Conservation (phyloP, 768 basidiomycete genomes). For the Clitopilus passeckerianus region DNA sequence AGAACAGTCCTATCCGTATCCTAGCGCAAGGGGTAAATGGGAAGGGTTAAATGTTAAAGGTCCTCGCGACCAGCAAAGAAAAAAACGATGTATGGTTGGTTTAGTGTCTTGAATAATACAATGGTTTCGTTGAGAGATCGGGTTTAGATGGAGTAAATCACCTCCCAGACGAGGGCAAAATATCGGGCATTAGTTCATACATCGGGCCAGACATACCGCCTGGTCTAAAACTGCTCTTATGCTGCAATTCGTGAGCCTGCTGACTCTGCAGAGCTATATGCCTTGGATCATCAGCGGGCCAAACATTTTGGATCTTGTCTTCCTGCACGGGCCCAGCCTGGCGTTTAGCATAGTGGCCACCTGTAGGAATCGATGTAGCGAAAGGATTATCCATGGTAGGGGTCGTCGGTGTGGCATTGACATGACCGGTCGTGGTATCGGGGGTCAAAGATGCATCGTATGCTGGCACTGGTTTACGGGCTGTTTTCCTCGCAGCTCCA, state of each 20-base stretch:
- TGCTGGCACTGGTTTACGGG: constrained; percentile 16
- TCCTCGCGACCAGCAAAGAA: too few species aligned
- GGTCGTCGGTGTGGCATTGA: not conserved
- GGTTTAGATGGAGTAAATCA: not conserved
- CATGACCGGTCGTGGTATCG: constrained; percentile 2
- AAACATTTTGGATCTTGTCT: not conserved
- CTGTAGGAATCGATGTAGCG: not conserved
- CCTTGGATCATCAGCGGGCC: constrained; percentile 1
- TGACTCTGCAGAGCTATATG: not conserved
- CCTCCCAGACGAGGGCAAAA: constrained; percentile 6
- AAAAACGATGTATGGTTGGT: too few species aligned
- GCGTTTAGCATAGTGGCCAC: constrained; percentile 13
- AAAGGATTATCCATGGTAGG: constrained; percentile 1
- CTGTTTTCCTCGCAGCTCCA: constrained; percentile 5
- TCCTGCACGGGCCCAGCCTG: not conserved
- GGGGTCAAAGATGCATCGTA: constrained; percentile 6
- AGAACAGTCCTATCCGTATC: not conserved
- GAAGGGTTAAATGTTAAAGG: too few species aligned
- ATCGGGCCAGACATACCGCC: constrained; percentile 15
- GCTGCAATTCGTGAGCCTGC: constrained; percentile 4
- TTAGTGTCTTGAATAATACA: too few species aligned
- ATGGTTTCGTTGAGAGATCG: not conserved
- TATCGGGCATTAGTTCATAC: constrained; percentile 18
- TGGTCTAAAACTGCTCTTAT: constrained; percentile 18
- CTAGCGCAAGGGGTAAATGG: too few species aligned